A percentile compares a stretch with the other conserved stretches of the same genome.
These are phyloP conservation scores for Keithomyces neogunnii DNA, from an alignment of 2,329 filamentous ascomycete genomes.

Conservation along the genomic window DNA sequence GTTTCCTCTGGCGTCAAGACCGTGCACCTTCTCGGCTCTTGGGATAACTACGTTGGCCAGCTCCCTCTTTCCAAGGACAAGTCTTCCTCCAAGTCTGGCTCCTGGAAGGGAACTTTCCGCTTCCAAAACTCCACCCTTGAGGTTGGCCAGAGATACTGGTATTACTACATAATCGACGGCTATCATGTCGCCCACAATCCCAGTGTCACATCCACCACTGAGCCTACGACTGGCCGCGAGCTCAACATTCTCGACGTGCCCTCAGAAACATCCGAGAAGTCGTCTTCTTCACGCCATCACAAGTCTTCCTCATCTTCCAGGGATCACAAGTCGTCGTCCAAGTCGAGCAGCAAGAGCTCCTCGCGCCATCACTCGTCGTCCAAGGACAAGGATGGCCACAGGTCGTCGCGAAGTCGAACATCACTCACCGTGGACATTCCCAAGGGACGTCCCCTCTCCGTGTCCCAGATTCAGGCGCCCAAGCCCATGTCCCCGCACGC, in stretches of 20 bases:
- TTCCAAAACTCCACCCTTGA: slow-evolving; percentile 83
- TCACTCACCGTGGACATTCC: slow-evolving; percentile 59
- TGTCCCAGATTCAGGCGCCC: slow-evolving; percentile 83
- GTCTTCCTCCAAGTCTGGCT: slow-evolving; percentile 73
- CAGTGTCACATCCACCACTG: slow-evolving; percentile 76
- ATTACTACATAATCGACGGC: slow-evolving; percentile 99
- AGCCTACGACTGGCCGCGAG: slow-evolving; percentile 94
- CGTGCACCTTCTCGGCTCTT: slow-evolving; percentile 93
- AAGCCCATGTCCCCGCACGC: slow-evolving; percentile 84
- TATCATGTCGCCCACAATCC: slow-evolving; percentile 98
- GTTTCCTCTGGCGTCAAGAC: slow-evolving; percentile 96
- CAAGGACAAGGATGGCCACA: slow-evolving; percentile 32
- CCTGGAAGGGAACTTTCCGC: slow-evolving; percentile 94
- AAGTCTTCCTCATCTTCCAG: slow-evolving; percentile 18
- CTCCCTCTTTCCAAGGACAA: slow-evolving; percentile 89
- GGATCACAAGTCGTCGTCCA: slow-evolving; percentile 24
- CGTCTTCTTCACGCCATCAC: slow-evolving; percentile 30
- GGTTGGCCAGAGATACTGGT: slow-evolving; percentile 94
- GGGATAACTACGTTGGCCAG: slow-evolving; percentile 94
- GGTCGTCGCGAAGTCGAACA: slow-evolving; percentile 35
- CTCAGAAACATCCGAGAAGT: slow-evolving; percentile 31
- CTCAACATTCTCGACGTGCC: slow-evolving; percentile 96
- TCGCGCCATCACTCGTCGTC: slow-evolving; percentile 38
- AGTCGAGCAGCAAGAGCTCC: slow-evolving; percentile 23
- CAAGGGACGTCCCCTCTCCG: slow-evolving; percentile 81